Base-by-base conservation (phyloP, 148 eudicot species). In the Dysphania ambrosioides region DNA sequence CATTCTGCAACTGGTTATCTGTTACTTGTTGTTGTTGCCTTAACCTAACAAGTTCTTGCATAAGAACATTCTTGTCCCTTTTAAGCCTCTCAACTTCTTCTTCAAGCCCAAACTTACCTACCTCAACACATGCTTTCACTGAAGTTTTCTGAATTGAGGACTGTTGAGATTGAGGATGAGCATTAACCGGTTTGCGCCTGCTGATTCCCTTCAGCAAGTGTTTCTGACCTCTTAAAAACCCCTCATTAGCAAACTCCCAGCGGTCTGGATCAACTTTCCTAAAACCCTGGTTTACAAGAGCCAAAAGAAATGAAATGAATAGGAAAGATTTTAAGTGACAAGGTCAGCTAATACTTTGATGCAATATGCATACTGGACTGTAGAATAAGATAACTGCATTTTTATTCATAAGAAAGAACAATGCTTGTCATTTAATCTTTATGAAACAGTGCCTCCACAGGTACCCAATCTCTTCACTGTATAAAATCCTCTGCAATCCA, bases 31-130 rank as follows among this genome's bases (percentile, higher is more conserved):
- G 97, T 41, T 82, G 90, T 69, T 92, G 90, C 70, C 92, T 85
- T 79, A 92, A 74, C 81, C 92, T 87, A 32, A 89, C 88, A 68
- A 92, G 90, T 82, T 92, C 88, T 78, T 89, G 92, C 92, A 86
- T 83, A 66, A 89, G 92, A 71, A 88, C 85, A 79, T 89, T 88
- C 79, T 92, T 92, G 78, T 92, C 97, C 76, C 85, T 85, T 78
- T 87, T 86, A 53, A 92, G 88, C 69, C 82, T 78, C 26, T 89
- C 94, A 74, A 92, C 90, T 74, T 92, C 92, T 70, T 85, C 89
- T 12, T 88, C 94, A 59, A 89, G 63, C 66, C 92, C 94, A 82
- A 88, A 84, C 49, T 85, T 89, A 34, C 88, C 89, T 65, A 85
- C 83, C 79, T 89, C 93, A 63, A 89, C 83, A 58, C 86, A 86